Base-by-base conservation (phyloP, 495 filamentous ascomycete species). In the Neohortaea acidophila region DNA sequence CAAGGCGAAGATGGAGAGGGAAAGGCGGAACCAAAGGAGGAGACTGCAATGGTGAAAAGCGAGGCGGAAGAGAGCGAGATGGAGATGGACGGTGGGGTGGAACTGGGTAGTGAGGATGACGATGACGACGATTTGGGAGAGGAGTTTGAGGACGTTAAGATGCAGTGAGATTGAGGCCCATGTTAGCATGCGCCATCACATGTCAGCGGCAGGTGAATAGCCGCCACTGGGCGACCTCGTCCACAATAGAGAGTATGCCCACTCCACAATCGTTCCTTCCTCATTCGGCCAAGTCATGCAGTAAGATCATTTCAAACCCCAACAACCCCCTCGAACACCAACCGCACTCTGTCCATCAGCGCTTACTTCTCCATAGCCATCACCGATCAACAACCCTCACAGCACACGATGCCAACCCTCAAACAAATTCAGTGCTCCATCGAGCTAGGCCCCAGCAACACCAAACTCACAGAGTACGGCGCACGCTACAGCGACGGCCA, bases 351-450 rank as follows among this genome's bases (percentile, higher is more conserved):
- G n/a, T n/a, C n/a, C n/a, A n/a, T n/a, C n/a, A n/a, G n/a, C n/a
- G n/a, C n/a, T n/a, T n/a, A n/a, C n/a, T n/a, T n/a, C n/a, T n/a
- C n/a, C n/a, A n/a, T n/a, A n/a, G n/a, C n/a, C n/a, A n/a, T n/a
- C n/a, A n/a, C n/a, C n/a, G n/a, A n/a, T n/a, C n/a, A n/a, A n/a
- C 34, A 34, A 18, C 11, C 32, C 6, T 4, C 28, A 33, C 14
- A 22, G 12, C 33, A 26, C 36, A 38, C 23, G 37, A 68, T 68
- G 65, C 65, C 65, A 14, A 58, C 44, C 0, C 62, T 67, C 39
- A 65, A 63, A 43, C 52, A 60, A 4, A 45, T 69, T 13, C 43
- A 41, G 3, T 69, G 65, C 53, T 51, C 46, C 25, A 55, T 68
- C 32, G 60, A 67, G 43, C 51, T 61, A 15, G 38, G 48, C 2